Percentiles rank a stretch among this genome's conserved stretches.
Conservation (phyloP, 1,139 yeast genomes). For the Saccharomyces hybrid region DNA sequence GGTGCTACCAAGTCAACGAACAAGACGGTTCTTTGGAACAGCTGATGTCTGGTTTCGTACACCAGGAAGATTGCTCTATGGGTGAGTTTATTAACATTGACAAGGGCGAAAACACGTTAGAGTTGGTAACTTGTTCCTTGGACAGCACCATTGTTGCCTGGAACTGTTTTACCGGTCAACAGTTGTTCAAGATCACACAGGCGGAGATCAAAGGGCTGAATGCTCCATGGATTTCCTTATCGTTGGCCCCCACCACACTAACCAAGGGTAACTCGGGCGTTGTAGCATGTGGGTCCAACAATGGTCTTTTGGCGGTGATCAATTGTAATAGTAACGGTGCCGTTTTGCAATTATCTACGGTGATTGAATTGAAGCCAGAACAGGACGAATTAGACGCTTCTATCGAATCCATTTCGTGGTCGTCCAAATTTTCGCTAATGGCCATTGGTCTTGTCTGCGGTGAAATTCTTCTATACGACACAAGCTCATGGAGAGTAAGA, state of each 20-base stretch:
- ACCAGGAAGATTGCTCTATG: slow-evolving; percentile 67
- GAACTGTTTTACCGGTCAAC: slow-evolving; percentile 77
- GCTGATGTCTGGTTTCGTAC: slow-evolving; percentile 74
- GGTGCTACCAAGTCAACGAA: slow-evolving; percentile 77
- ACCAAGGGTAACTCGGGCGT: slow-evolving; percentile 34
- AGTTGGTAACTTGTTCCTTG: slow-evolving; percentile 72
- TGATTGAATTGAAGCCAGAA: slow-evolving; percentile 55
- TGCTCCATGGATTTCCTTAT: slow-evolving; percentile 82
- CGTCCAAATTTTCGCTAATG: slow-evolving; percentile 52
- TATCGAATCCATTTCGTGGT: slow-evolving; percentile 83
- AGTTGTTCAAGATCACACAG: slow-evolving; percentile 54
- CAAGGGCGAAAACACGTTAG: slow-evolving; percentile 52
- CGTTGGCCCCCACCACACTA: slow-evolving; percentile 42
- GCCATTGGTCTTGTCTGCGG: slow-evolving; percentile 92
- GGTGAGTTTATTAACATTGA: slow-evolving; percentile 66
- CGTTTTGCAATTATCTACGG: slow-evolving; percentile 52
- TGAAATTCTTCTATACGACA: slow-evolving; percentile 69
- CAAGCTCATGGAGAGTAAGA: slow-evolving; percentile 81
- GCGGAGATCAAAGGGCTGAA: slow-evolving; percentile 61
- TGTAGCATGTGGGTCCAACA: slow-evolving; percentile 68
- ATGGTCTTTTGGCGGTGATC: slow-evolving; percentile 72
- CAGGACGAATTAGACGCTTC: slow-evolving; percentile 66
- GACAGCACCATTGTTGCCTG: slow-evolving; percentile 83
- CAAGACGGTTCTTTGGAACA: slow-evolving; percentile 49
- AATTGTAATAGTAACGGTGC: slow-evolving; percentile 62